These are phyloP conservation scores for Podospora pseudopauciseta DNA, from an alignment of 495 filamentous ascomycete species.

Conservation along the genomic window DNA sequence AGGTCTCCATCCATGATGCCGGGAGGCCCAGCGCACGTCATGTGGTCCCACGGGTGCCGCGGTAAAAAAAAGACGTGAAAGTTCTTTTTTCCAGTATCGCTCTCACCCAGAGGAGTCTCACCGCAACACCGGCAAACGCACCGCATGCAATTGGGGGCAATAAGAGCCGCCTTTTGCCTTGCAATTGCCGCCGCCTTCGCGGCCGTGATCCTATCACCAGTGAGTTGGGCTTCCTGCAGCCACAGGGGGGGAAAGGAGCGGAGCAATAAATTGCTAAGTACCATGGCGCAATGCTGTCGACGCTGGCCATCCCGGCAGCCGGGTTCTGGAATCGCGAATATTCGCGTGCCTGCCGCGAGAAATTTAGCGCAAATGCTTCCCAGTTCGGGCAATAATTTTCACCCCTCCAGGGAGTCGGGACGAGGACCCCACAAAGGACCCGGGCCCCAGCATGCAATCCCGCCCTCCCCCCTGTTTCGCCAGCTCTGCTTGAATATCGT, in stretches of 20 bases:
- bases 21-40: neutral
- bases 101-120: neutral
- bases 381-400: neutral
- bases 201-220: neutral
- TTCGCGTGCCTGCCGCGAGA: neutral
- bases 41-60: neutral
- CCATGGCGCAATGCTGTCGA: slow-evolving; percentile 9
- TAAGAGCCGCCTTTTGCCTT: neutral
- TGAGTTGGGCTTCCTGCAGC: neutral
- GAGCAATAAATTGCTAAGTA: neutral
- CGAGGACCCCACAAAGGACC: neutral
- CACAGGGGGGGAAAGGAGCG: neutral
- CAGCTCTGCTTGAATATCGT: neutral
- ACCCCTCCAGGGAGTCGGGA: neutral
- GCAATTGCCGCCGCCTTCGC: neutral
- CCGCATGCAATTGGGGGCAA: neutral
- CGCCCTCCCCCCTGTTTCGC: neutral
- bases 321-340: neutral
- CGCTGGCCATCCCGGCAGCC: slow-evolving; percentile 14
- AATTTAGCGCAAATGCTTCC: neutral
- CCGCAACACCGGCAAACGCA: neutral
- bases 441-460: too few species aligned
- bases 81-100: neutral
- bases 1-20: neutral
- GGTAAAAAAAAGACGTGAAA: neutral